Evolutionary conservation across 805 yeast species (phyloP).

Genomic region (Candida maesae): DNA sequence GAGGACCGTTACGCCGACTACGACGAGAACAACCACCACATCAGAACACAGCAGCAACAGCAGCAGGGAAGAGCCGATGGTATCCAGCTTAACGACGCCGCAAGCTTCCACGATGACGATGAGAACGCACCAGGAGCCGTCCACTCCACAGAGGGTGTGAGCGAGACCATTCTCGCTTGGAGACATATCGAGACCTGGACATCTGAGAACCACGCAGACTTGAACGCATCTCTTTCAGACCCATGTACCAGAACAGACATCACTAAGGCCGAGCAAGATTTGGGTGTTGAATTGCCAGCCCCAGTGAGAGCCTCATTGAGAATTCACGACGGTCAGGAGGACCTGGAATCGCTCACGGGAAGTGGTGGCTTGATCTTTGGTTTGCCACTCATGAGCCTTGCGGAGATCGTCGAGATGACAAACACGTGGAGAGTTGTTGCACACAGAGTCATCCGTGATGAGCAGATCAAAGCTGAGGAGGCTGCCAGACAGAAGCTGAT

Average conservation of each 20-base stretch:
- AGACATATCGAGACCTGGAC: slow-evolving; percentile 85
- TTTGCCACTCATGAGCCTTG: slow-evolving; percentile 72
- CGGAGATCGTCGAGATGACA: slow-evolving; percentile 76
- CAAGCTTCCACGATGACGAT: slow-evolving; percentile 36
- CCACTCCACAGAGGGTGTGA: slow-evolving; percentile 54
- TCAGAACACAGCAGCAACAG: slow-evolving; percentile 29
- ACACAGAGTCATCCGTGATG: slow-evolving; percentile 33
- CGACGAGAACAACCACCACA: slow-evolving; percentile 41
- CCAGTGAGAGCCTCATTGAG: slow-evolving; percentile 78
- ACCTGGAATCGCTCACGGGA: slow-evolving; percentile 66
- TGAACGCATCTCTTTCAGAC: slow-evolving; percentile 70
- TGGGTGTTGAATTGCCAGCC: slow-evolving; percentile 68
- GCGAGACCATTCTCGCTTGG: slow-evolving; percentile 81
- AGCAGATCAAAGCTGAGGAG: slow-evolving; percentile 23
- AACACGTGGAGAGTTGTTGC: slow-evolving; percentile 81
- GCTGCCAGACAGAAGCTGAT: slow-evolving; percentile 18
- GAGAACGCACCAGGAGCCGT: slow-evolving; percentile 28
- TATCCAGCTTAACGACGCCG: slow-evolving; percentile 24
- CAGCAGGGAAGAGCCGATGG: slow-evolving; percentile 8
- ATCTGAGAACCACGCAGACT: slow-evolving; percentile 71
- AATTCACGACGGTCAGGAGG: slow-evolving; percentile 89
- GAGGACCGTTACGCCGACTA: slow-evolving; percentile 70
- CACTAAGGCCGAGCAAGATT: slow-evolving; percentile 77
- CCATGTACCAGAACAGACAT: slow-evolving; percentile 81
- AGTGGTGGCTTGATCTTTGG: slow-evolving; percentile 77